These are phyloP conservation scores for Aspergillus cejpii DNA, from an alignment of 2,329 filamentous ascomycete genomes.

Conservation along the genomic window DNA sequence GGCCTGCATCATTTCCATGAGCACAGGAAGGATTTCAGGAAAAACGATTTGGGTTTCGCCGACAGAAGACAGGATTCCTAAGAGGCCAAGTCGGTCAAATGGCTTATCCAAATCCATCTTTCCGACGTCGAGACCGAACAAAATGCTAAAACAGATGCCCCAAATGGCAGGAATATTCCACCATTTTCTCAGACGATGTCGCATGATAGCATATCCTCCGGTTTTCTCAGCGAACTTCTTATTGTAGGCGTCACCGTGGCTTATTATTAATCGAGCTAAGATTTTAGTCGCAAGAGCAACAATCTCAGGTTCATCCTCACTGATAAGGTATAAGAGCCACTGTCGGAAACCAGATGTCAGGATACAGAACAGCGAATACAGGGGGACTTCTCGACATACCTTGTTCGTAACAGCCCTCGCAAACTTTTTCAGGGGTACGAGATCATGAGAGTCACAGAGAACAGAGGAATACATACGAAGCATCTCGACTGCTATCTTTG, in stretches of 20 bases:
- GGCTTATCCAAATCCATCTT: conserved; percentile 64
- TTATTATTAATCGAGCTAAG: conserved; percentile 72
- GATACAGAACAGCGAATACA: neutral
- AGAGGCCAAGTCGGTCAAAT: conserved; percentile 66
- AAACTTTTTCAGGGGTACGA: conserved; percentile 72
- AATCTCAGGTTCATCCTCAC: conserved; percentile 76
- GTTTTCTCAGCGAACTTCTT: conserved; percentile 80
- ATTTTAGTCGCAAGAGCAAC: conserved; percentile 77
- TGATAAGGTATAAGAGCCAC: conserved; percentile 88
- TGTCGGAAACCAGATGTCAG: conserved; percentile 31
- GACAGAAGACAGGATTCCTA: conserved; percentile 59
- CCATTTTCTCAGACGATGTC: conserved; percentile 72
- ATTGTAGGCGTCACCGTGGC: conserved; percentile 73
- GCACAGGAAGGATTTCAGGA: conserved; percentile 70
- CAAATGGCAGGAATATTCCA: conserved; percentile 82
- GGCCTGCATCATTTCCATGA: conserved; percentile 80
- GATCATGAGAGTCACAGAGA: conserved; percentile 65
- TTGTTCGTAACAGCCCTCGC: conserved; percentile 93
- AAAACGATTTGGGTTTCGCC: conserved; percentile 61
- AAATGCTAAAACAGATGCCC: conserved; percentile 78
- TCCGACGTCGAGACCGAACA: conserved; percentile 78
- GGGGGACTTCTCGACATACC: conserved; percentile 44
- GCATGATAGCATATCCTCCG: conserved; percentile 81
- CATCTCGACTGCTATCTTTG: conserved; percentile 66
- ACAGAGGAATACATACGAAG: conserved; percentile 71